Percentiles rank a stretch among this genome's conserved stretches.
Evolutionary conservation across 345 rosid species (phyloP).

Genomic region (Citrus reticulata): DNA sequence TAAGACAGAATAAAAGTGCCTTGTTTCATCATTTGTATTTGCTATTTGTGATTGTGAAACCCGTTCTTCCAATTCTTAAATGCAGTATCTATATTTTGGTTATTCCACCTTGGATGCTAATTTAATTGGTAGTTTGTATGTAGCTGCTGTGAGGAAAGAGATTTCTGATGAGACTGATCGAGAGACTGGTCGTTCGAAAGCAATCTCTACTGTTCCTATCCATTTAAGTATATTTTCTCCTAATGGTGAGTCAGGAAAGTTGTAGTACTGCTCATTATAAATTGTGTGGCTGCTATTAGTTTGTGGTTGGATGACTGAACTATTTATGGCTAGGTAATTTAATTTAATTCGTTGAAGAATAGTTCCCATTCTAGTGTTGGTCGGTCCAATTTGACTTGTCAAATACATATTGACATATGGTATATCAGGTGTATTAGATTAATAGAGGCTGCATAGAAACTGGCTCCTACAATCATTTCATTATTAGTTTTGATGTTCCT

Average conservation of each 20-base stretch:
- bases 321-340: not conserved
- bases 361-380: not conserved
- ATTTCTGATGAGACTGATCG: slow-evolving; percentile 93
- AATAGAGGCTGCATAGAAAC: not conserved
- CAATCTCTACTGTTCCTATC: slow-evolving; percentile 83
- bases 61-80: not conserved
- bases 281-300: not conserved
- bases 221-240: slow-evolving; percentile 95
- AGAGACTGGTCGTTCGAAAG: slow-evolving; percentile 87
- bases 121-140: slow-evolving; percentile 14
- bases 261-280: not conserved
- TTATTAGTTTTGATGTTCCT: not conserved
- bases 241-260: slow-evolving; percentile 54
- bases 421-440: not conserved
- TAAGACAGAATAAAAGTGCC: not conserved
- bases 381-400: not conserved
- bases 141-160: slow-evolving; percentile 91
- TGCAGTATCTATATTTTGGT: not conserved
- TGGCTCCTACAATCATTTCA: not conserved
- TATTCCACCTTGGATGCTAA: slow-evolving; percentile 2
- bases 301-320: not conserved
- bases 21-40: not conserved
- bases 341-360: not conserved
- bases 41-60: not conserved
- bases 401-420: not conserved